phyloP scores from a whole-genome alignment of 176 grass and related monocot species.

The Oryza glaberrima region DNA sequence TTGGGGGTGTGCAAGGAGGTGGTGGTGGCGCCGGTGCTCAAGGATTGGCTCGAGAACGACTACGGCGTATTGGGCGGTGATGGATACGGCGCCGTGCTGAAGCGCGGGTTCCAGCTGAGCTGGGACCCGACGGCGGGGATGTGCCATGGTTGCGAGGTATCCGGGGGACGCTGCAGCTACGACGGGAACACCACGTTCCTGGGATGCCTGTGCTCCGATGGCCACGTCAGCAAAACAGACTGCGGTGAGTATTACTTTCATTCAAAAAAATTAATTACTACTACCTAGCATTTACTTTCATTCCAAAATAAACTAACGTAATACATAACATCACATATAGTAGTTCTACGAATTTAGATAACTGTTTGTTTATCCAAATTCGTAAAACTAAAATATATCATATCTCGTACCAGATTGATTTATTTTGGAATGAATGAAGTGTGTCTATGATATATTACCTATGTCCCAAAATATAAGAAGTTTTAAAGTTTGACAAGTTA shows the following conservation, averaged over 20 bases:
- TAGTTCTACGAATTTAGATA: too few relatives aligned
- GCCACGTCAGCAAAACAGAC: neutral
- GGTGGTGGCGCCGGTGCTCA: slow-evolving; percentile 34
- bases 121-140: slow-evolving; percentile 41
- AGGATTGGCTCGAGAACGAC: neutral
- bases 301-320: too few relatives aligned
- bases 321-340: too few relatives aligned
- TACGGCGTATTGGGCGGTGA: neutral
- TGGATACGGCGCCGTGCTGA: slow-evolving; percentile 31
- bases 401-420: too few relatives aligned
- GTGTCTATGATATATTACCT: too few relatives aligned
- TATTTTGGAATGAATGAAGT: too few relatives aligned
- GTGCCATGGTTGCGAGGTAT: slow-evolving; percentile 10
- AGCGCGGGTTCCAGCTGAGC: slow-evolving; percentile 45
- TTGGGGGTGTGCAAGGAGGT: neutral
- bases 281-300: too few relatives aligned
- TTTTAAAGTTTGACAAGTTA: too few relatives aligned
- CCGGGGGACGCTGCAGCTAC: slow-evolving; percentile 43
- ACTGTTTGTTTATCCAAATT: too few relatives aligned
- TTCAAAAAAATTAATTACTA: neutral
- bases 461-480: too few relatives aligned
- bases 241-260: slow-evolving; percentile 20
- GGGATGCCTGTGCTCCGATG: slow-evolving; percentile 63
- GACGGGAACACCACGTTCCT: neutral
- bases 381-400: too few relatives aligned